Evolutionary conservation across 1,284 basidiomycete genomes (phyloP), one percentile per base, ranked within the genome.

Genomic region (Heterobasidion occidentale): DNA sequence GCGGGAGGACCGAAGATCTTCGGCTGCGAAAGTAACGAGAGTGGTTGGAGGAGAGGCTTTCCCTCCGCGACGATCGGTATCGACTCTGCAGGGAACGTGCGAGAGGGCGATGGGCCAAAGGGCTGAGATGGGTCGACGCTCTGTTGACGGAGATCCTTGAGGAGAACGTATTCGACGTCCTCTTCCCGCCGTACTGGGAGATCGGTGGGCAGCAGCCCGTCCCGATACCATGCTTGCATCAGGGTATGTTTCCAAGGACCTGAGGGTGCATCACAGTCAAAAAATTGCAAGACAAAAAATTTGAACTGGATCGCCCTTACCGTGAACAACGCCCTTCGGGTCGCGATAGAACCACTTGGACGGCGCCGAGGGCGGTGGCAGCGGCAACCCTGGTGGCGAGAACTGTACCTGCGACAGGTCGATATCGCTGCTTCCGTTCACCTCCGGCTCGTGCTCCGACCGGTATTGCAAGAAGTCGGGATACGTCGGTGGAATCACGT

Each of bases 401-500:
- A 90, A 88, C 66, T 89, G 86, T 27, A 82, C 74, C 61, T 81
- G 80, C 0, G 81, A 72, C 38, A 83, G 69, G 66, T 82, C 80
- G 48, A 74, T 72, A 49, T 64, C 67, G 55, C 65, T 66, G 54
- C 64, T 71, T 42, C 76, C 74, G 51, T 74, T 68, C 19, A 67
- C 67, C 51, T 82, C 79, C 9, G 80, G 77, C 66, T 90, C 88
- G 63, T 84, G 72, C 60, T 76, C 72, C 38, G 74, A 75, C 36
- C 84, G 77, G 66, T 91, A 88, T 52, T 83, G 78, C 56, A 91
- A 70, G 70, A 92, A 91, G 38, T 84, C 77, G 7, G 80, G 77
- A 68, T 94, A 94, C 58, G 90, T 91, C 1, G 91, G 91, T 27
- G 91, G 91, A 56, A 94, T 94, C 58, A 90, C 80, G 69, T 90